Conservation (phyloP, 2,329 filamentous ascomycete genomes). For the Penicillium sp. region DNA sequence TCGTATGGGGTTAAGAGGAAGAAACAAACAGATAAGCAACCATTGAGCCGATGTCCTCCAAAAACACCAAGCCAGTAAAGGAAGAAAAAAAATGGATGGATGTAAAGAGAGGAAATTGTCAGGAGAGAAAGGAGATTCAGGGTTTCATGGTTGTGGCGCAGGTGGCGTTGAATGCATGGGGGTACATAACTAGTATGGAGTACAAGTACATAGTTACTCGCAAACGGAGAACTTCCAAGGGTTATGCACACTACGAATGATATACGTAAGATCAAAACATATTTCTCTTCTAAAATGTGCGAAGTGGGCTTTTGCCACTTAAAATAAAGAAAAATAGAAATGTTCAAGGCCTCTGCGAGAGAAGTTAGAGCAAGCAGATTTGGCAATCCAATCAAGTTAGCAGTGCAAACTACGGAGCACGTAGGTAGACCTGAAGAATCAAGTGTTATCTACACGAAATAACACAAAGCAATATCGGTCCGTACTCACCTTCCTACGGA, state of each 20-base stretch:
- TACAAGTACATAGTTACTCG: neutral
- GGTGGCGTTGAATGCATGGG: conserved; percentile 22
- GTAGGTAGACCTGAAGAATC: neutral
- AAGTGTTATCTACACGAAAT: neutral
- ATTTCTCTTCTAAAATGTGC: neutral
- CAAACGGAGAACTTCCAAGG: neutral
- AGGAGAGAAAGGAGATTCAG: conserved; percentile 25
- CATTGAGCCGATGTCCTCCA: conserved; percentile 28
- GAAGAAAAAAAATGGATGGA: conserved; percentile 16
- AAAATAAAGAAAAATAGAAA: neutral
- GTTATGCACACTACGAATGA: neutral
- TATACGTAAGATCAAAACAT: neutral
- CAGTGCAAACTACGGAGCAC: neutral
- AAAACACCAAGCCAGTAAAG: conserved; percentile 28
- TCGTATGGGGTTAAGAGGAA: conserved; percentile 16
- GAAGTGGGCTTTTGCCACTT: neutral
- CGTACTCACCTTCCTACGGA: no score
- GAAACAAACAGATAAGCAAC: conserved; percentile 15
- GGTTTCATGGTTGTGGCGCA: conserved; percentile 26
- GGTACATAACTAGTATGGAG: neutral
- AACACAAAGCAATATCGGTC: neutral
- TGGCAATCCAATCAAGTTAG: neutral
- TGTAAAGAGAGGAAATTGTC: conserved; percentile 15
- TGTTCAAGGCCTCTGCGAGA: neutral
- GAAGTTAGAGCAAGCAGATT: neutral